Conservation (phyloP, 306 rosid species). For the Cicer judaicum region DNA sequence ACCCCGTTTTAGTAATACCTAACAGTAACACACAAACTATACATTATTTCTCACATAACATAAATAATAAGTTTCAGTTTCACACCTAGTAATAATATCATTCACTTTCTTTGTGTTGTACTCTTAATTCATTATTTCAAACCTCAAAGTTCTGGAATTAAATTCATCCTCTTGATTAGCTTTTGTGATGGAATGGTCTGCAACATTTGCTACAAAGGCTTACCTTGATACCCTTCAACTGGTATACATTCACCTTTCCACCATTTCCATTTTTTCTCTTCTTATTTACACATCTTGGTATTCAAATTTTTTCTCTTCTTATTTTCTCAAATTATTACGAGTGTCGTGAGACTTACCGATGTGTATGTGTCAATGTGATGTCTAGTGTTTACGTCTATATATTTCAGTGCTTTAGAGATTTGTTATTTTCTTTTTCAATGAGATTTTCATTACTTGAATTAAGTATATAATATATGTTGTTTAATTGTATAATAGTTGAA, state of each 20-base stretch:
- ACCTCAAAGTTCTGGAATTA: not conserved
- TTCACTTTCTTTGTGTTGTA: not conserved
- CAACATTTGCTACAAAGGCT: conserved; percentile 65
- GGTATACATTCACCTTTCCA: conserved; percentile 37
- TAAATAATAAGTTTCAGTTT: not conserved
- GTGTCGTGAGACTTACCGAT: too few species aligned
- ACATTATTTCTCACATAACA: too few species aligned
- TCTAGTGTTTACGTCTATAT: too few species aligned
- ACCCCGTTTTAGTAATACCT: too few species aligned
- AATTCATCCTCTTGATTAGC: conserved; percentile 1
- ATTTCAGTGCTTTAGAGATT: not conserved
- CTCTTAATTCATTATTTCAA: not conserved
- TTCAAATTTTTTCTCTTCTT: too few species aligned
- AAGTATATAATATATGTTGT: not conserved
- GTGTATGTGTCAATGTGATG: not conserved
- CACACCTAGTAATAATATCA: not conserved
- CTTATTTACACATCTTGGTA: not conserved
- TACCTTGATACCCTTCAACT: conserved; percentile 65
- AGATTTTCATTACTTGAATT: conserved; percentile 2
- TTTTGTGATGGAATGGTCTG: conserved; percentile 62
- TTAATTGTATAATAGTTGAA: not conserved
- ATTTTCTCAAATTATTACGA: too few species aligned
- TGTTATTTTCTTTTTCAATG: not conserved
- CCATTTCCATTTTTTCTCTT: not conserved
- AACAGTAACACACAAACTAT: too few species aligned